Evolutionary conservation across 495 filamentous ascomycete genomes (phyloP), one percentile per base, ranked within the genome.

Genomic region (Chlorociboria aeruginascens): DNA sequence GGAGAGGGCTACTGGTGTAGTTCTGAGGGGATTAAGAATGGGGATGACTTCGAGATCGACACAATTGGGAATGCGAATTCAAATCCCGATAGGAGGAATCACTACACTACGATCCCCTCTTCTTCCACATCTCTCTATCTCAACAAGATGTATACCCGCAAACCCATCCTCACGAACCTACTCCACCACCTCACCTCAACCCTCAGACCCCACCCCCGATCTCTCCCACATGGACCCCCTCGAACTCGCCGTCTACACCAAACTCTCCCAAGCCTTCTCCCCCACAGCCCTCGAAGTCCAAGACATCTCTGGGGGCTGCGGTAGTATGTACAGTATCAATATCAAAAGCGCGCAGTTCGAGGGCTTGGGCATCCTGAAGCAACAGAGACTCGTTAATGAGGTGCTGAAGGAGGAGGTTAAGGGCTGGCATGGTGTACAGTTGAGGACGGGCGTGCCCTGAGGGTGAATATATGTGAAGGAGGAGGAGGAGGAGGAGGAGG

Each of bases 231-330:
- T 77, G 16, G 57, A 66, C 44, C 67, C 69, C 30, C 57, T 60
- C 36, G 74, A 78, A 52, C 51, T 59, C 25, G 53, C 63, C 37
- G 62, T 78, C 13, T 78, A 72, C 49, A 59, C 66, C 17, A 69
- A 67, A 36, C 57, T 78, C 36, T 65, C 55, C 35, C 56, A 48
- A 8, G 64, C 64, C 50, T 55, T 78, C 39, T 49, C 58, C 20
- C 68, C 70, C 13, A 59, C 50, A 17, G 61, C 57, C 45, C 56
- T 78, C 9, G 64, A 72, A 62, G 83, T 88, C n/a, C 79, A 78
- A 57, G 83, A 88, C 62, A 74, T 88, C 43, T 80, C 74, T n/a
- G 83, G 83, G 32, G 83, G 83, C 29, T 88, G 83, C 63, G 83
- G 83, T 39, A 78, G 74, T 47, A 86, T 88, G 83, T 88, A 86